These are phyloP conservation scores for Mycogone perniciosa DNA, from an alignment of 2,329 filamentous ascomycete species.

Conservation along the genomic window DNA sequence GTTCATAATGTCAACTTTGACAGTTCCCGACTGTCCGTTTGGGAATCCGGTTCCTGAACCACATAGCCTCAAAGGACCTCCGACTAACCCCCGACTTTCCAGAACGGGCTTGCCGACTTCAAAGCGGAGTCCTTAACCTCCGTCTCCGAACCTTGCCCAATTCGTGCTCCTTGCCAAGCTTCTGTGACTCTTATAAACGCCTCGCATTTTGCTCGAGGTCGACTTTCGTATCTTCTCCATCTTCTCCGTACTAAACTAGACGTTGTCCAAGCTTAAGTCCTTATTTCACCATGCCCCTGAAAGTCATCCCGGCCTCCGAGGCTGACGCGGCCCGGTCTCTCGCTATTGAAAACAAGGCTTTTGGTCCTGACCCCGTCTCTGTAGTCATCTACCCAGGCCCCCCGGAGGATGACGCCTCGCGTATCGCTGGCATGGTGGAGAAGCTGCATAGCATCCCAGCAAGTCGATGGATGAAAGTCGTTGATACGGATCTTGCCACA, in stretches of 20 bases:
- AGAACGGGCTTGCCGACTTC: constrained; percentile 19
- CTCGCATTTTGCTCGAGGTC: not conserved
- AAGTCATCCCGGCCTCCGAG: constrained; percentile 28
- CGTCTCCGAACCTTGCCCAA: not conserved
- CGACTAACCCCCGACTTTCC: constrained; percentile 3
- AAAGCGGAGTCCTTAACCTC: not conserved
- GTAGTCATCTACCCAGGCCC: constrained; percentile 27
- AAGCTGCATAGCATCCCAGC: constrained; percentile 20
- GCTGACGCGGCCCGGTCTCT: constrained; percentile 30
- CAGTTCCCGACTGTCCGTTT: too few species aligned
- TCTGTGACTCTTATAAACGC: not conserved
- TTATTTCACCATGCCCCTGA: constrained; percentile 29
- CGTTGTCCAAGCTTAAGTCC: too few species aligned
- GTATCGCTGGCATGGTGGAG: constrained; percentile 18
- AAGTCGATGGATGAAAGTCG: constrained; percentile 30
- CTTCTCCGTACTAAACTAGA: not conserved
- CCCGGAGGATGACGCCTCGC: constrained; percentile 16
- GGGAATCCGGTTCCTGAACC: too few species aligned
- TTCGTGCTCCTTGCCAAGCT: not conserved
- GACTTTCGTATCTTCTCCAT: not conserved
- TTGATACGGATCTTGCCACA: constrained; percentile 28
- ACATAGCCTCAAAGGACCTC: too few species aligned
- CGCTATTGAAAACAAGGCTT: constrained; percentile 33
- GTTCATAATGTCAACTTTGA: not conserved
- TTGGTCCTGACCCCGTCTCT: constrained; percentile 26